A percentile compares a stretch with the other conserved stretches of the same genome.
These are phyloP conservation scores for Diplodia sapinea DNA, from an alignment of 2,329 filamentous ascomycete genomes.

Conservation along the genomic window DNA sequence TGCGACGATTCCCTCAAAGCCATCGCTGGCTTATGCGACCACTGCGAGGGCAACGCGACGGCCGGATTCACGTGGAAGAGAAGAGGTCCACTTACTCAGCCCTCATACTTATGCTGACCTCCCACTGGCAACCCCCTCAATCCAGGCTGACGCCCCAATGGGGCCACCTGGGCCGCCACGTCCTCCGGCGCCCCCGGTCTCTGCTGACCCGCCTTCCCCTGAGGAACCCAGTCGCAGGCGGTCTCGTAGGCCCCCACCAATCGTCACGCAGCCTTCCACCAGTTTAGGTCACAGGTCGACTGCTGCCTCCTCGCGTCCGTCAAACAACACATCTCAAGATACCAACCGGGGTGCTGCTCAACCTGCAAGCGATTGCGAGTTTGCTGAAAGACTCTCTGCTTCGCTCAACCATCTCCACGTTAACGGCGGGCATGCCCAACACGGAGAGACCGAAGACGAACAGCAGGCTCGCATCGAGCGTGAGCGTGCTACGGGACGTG, in stretches of 20 bases:
- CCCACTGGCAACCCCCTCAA: neutral
- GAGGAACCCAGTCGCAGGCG: conserved; percentile 7
- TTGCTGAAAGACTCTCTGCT: conserved; percentile 11
- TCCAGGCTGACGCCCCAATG: conserved; percentile 14
- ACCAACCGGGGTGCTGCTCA: neutral
- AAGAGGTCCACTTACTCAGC: conserved; percentile 20
- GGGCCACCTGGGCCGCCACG: conserved; percentile 24
- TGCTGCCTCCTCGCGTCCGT: neutral
- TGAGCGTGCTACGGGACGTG: conserved; percentile 6
- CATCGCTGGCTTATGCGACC: neutral
- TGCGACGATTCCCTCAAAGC: conserved; percentile 6
- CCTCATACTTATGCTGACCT: conserved; percentile 17
- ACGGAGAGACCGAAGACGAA: conserved; percentile 14
- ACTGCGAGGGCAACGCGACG: neutral
- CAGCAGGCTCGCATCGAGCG: conserved; percentile 17
- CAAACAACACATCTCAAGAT: neutral
- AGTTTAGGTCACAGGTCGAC: neutral
- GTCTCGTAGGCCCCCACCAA: conserved; percentile 8
- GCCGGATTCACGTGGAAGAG: conserved; percentile 16
- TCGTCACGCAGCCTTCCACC: conserved; percentile 15
- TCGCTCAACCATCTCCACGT: conserved; percentile 2
- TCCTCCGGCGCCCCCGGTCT: conserved; percentile 15
- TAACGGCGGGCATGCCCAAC: neutral
- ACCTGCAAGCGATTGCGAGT: neutral
- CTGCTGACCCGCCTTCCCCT: conserved; percentile 28